Conservation (phyloP, 345 rosid genomes). For the Hibiscus syriacus region DNA sequence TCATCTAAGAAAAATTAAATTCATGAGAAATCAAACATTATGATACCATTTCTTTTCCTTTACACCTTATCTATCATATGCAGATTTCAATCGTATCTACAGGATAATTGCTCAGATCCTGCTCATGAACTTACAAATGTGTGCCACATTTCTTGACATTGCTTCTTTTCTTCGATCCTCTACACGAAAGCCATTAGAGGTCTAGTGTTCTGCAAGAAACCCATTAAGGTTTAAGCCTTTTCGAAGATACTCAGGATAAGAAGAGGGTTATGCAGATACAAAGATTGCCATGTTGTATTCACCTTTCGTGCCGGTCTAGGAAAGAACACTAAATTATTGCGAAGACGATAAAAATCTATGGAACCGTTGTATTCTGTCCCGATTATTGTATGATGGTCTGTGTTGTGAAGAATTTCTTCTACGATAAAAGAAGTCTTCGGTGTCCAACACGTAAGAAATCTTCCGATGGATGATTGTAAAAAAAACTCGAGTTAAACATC, state of each 20-base stretch:
- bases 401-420: constrained; percentile 15
- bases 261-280: background rate
- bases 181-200: background rate
- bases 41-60: too few relatives aligned
- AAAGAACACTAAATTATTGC: constrained; percentile 12
- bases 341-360: constrained; percentile 38
- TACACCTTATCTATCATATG: too few relatives aligned
- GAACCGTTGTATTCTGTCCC: constrained; percentile 37
- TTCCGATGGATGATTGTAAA: too few relatives aligned
- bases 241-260: background rate
- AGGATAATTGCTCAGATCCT: too few relatives aligned
- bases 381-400: constrained; percentile 16
- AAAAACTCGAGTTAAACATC: background rate
- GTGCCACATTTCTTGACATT: too few relatives aligned
- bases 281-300: background rate
- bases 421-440: constrained; percentile 63
- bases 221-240: background rate
- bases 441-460: constrained; percentile 59
- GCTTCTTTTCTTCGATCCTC: background rate
- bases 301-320: background rate
- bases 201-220: background rate
- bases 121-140: too few relatives aligned
- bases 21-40: too few relatives aligned
- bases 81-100: too few relatives aligned
- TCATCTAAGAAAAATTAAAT: too few relatives aligned